Percentiles rank a stretch among this genome's conserved stretches.
Conservation (phyloP, 2,329 filamentous ascomycete species). For the Penicillium decumbens region DNA sequence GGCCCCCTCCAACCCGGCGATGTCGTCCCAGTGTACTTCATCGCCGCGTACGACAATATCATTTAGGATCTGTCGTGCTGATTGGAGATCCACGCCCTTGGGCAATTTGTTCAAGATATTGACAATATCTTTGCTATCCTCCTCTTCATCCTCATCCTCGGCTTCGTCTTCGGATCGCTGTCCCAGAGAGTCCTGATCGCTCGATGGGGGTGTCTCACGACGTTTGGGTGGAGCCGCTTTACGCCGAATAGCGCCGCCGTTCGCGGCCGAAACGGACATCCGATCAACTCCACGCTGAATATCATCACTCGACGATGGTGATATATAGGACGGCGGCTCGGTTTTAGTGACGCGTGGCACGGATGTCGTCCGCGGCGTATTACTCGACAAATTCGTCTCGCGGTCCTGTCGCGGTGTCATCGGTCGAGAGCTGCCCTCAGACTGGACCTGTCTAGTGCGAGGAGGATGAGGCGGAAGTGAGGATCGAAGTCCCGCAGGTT, state of each 20-base stretch:
- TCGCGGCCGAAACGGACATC: conserved; percentile 22
- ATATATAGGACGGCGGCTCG: conserved; percentile 9
- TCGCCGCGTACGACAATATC: conserved; percentile 94
- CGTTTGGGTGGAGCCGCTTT: conserved; percentile 35
- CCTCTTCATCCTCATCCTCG: conserved; percentile 44
- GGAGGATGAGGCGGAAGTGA: conserved; percentile 17
- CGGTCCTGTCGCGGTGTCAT: conserved; percentile 15
- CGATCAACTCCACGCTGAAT: conserved; percentile 23
- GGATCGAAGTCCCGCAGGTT: conserved; percentile 33
- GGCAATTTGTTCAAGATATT: conserved; percentile 72
- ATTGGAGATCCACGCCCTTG: conserved; percentile 71
- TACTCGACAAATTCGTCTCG: conserved; percentile 11
- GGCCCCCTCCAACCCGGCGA: conserved; percentile 83
- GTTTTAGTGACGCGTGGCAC: conserved; percentile 15
- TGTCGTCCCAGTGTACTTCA: conserved; percentile 89
- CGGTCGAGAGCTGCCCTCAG: conserved; percentile 24
- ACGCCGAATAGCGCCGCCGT: conserved; percentile 19
- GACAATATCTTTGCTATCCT: conserved; percentile 55
- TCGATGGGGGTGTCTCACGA: conserved; percentile 45
- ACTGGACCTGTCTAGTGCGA: conserved; percentile 11
- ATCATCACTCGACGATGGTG: conserved; percentile 36
- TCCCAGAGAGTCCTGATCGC: conserved; percentile 40
- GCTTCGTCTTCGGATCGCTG: conserved; percentile 46
- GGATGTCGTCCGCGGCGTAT: conserved; percentile 19
- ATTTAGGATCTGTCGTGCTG: conserved; percentile 88